These are phyloP conservation scores for Tranzscheliella williamsii DNA, from an alignment of 1,284 basidiomycete genomes.

Conservation along the genomic window DNA sequence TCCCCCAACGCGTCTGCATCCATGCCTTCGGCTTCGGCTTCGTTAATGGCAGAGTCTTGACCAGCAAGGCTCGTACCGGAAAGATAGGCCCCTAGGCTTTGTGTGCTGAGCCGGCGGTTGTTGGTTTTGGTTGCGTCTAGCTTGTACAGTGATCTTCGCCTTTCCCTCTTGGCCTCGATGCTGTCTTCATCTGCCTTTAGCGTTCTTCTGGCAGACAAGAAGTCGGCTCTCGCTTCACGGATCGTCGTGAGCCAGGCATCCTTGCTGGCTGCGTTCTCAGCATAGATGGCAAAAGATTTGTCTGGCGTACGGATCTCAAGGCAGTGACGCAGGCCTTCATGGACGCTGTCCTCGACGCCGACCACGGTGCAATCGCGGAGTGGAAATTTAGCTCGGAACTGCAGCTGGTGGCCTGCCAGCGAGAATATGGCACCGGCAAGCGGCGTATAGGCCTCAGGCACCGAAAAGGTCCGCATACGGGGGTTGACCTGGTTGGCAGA, in stretches of 20 bases:
- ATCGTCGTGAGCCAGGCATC: slow-evolving; percentile 53
- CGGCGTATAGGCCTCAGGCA: slow-evolving; percentile 29
- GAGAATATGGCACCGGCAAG: slow-evolving; percentile 38
- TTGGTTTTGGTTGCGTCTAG: slow-evolving; percentile 14
- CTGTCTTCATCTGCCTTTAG: slow-evolving; percentile 48
- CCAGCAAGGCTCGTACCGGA: slow-evolving; percentile 22
- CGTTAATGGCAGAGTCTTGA: slow-evolving; percentile 5
- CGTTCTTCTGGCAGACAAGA: slow-evolving; percentile 49
- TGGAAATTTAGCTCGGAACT: slow-evolving; percentile 53
- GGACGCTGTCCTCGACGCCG: slow-evolving; percentile 41
- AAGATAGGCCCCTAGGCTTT: slow-evolving; percentile 38
- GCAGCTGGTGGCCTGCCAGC: slow-evolving; percentile 40
- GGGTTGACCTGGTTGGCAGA: slow-evolving; percentile 3
- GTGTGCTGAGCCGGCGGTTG: slow-evolving; percentile 29
- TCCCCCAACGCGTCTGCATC: too few relatives aligned
- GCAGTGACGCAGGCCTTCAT: slow-evolving; percentile 37
- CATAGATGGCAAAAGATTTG: slow-evolving; percentile 59
- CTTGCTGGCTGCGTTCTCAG: slow-evolving; percentile 38
- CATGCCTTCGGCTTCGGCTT: slow-evolving; percentile 2
- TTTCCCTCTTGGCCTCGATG: slow-evolving; percentile 49
- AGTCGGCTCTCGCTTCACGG: slow-evolving; percentile 53
- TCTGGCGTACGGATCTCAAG: slow-evolving; percentile 59
- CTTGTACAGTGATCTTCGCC: slow-evolving; percentile 23
- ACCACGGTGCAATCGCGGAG: slow-evolving; percentile 57
- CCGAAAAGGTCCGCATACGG: slow-evolving; percentile 9